Conservation (phyloP, 495 filamentous ascomycete species). For the Bryoglossum gracile region DNA sequence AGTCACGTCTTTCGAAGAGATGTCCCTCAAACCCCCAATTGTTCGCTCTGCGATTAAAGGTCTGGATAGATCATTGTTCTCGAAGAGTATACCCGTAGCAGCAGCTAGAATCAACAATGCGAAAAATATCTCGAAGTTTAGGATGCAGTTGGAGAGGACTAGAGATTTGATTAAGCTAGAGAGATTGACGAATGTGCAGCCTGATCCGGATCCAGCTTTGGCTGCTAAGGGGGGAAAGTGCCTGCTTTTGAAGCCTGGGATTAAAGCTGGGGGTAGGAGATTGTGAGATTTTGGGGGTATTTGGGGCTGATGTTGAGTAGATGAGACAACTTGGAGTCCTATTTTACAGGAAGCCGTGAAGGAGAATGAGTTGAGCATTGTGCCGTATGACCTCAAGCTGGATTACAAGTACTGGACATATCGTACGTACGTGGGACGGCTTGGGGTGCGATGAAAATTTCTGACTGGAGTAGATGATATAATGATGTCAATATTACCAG, state of each 20-base stretch:
- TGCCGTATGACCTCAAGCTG: slow-evolving; percentile 67
- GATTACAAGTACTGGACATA: slow-evolving; percentile 84
- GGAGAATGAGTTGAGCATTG: slow-evolving; percentile 54
- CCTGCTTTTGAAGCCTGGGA: slow-evolving; percentile 62
- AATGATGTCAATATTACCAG: slow-evolving; percentile 67
- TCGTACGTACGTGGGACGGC: slow-evolving; percentile 40
- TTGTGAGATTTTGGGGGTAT: not conserved
- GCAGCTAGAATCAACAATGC: slow-evolving; percentile 72
- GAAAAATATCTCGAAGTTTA: slow-evolving; percentile 60
- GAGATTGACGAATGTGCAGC: slow-evolving; percentile 47
- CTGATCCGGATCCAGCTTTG: slow-evolving; percentile 44
- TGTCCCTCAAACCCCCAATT: slow-evolving; percentile 57
- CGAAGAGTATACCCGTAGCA: slow-evolving; percentile 61
- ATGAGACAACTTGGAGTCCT: slow-evolving; percentile 64
- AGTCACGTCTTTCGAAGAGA: slow-evolving; percentile 4
- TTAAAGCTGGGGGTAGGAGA: slow-evolving; percentile 63
- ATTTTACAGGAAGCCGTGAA: slow-evolving; percentile 60
- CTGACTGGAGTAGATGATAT: slow-evolving; percentile 59
- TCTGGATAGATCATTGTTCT: slow-evolving; percentile 82
- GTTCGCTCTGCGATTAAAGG: slow-evolving; percentile 62
- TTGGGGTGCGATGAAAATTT: not conserved
- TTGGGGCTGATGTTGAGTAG: slow-evolving; percentile 37
- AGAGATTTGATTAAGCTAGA: slow-evolving; percentile 50
- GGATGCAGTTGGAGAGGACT: slow-evolving; percentile 48
- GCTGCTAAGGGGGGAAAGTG: slow-evolving; percentile 56